A percentile compares a stretch with the other conserved stretches of the same genome.
phyloP scores from a whole-genome alignment of 768 basidiomycete genomes.

The Russula compacta region DNA sequence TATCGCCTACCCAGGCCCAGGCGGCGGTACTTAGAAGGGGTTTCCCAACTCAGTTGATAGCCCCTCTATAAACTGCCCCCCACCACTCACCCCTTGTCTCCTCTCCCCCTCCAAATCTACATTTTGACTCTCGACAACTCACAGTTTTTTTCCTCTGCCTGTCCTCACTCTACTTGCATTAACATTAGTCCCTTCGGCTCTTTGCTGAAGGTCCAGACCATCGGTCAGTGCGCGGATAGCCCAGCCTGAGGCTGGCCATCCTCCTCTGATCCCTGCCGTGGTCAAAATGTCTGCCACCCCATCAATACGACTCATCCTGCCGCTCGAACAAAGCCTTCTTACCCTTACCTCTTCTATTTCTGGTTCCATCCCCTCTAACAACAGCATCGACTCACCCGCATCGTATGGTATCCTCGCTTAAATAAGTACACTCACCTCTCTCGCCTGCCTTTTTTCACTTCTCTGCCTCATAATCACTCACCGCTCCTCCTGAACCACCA shows the following conservation, averaged over 20 bases:
- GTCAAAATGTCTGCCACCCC: conserved; percentile 34
- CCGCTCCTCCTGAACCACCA: conserved; percentile 6
- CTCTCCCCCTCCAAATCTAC: neutral
- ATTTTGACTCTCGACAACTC: conserved; percentile 1
- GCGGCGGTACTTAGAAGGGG: conserved; percentile 6
- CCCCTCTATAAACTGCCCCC: conserved; percentile 16
- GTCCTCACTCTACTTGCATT: conserved; percentile 2
- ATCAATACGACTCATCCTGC: conserved; percentile 23
- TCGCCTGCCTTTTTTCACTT: neutral
- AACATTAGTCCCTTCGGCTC: conserved; percentile 19
- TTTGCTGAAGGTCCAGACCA: conserved; percentile 22
- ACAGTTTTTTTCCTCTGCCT: neutral
- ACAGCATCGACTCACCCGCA: neutral
- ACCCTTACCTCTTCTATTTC: conserved; percentile 15
- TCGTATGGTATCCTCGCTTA: conserved; percentile 12
- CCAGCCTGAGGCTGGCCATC: conserved; percentile 35
- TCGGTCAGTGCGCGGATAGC: conserved; percentile 31
- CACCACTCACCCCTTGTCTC: neutral
- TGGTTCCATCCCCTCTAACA: conserved; percentile 13
- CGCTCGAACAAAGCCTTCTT: conserved; percentile 22
- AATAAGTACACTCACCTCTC: conserved; percentile 7
- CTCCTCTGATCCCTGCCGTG: conserved; percentile 21
- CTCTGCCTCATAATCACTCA: conserved; percentile 1
- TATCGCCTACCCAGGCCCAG: conserved; percentile 7
- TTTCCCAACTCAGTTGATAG: conserved; percentile 17